These are phyloP conservation scores for Pelargonium australe DNA, from an alignment of 441 rosid species.

Conservation along the genomic window DNA sequence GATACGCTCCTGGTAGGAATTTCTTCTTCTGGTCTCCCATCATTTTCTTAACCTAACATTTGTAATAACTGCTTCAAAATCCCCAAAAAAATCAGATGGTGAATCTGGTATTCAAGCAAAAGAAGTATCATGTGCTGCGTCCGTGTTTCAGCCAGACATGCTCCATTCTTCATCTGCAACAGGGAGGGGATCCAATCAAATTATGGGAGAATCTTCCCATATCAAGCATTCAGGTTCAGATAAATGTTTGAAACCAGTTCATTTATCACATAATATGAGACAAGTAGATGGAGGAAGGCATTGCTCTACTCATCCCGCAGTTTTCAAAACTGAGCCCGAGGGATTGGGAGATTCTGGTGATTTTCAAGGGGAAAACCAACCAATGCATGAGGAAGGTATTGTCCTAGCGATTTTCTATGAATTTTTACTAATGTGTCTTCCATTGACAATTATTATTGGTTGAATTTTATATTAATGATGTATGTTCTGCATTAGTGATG, in stretches of 20 bases:
- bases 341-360: conserved; percentile 27
- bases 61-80: conserved; percentile 6
- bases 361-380: conserved; percentile 40
- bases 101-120: conserved; percentile 51
- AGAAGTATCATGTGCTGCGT: conserved; percentile 31
- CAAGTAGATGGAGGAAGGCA: conserved; percentile 20
- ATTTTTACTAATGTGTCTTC: conserved; percentile 8
- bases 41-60: background rate
- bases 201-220: conserved; percentile 26
- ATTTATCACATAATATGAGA: conserved; percentile 14
- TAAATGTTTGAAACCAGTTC: conserved; percentile 13
- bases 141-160: conserved; percentile 21
- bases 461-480: background rate
- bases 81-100: conserved; percentile 30
- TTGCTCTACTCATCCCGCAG: conserved; percentile 19
- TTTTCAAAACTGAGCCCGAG: conserved; percentile 17
- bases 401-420: background rate
- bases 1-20: conserved; percentile 37
- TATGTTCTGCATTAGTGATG: background rate
- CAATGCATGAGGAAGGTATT: conserved; percentile 36
- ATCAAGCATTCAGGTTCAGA: conserved; percentile 14
- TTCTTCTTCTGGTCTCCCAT: background rate
- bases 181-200: conserved; percentile 34
- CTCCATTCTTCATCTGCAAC: conserved; percentile 27
- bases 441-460: background rate